Base-by-base conservation (phyloP, 164 flowering plant genomes). In the Buxus sempervirens region DNA sequence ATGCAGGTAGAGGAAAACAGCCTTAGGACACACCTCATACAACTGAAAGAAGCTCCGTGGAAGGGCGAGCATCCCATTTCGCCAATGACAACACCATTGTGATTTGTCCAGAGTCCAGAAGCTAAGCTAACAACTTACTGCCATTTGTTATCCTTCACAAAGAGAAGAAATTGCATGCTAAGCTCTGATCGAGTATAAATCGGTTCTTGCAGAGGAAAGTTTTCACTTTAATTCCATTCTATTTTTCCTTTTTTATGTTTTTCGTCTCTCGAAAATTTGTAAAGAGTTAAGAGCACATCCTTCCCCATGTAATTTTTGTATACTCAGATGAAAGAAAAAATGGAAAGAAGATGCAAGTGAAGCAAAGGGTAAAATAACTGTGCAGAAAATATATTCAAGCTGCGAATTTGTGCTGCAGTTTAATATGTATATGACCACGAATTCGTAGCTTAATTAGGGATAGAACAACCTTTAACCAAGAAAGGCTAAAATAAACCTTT, bases 1-100 rank as follows among this genome's bases (percentile, higher is more conserved):
- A 58, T 74, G 45, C 90, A 93, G 98, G 87, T 83, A 22, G 86
- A 87, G 67, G 97, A 90, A 74, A 72, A 73, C 76, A 88, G 94
- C 78, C 82, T 85, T 36, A 82, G 82, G 72, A 81, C 90, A 5
- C 90, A 89, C 78, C 83, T 90, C 20, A 72, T 89, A 68, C 98
- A 90, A 78, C 73, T 73, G 76, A 81, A 75, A 73, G 77, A 77
- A 75, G 71, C 64, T 72, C 63, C 68, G 64, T 53, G 58, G 65
- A 73, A 58, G 21, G 73, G 58, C 21, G 54, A 74, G 63, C 72
- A 54, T 54, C 65, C 71, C 26, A 55, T 63, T 13, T 51, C 69
- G 58, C 71, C 76, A 64, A 54, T 72, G 56, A 67, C 60, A 60
- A 68, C 51, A 57, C 60, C 58, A 63, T 66, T 60, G 63, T 78